A percentile compares a stretch with the other conserved stretches of the same genome.
Conservation (phyloP, 108 stramenopile genomes). For the Schizochytrium sp. region DNA sequence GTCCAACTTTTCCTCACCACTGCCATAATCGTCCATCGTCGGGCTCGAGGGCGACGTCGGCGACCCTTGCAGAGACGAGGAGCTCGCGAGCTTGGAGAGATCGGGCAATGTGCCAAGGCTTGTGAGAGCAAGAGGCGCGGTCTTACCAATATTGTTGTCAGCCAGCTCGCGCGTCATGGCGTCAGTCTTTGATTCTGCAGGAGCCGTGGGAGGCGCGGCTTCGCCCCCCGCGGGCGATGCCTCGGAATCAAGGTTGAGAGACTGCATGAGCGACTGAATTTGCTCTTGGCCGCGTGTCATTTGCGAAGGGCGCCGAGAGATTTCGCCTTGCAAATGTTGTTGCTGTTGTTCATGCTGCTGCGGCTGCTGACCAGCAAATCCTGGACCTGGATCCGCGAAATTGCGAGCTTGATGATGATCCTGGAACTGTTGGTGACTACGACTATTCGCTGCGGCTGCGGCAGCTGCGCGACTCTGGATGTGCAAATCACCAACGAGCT, state of each 20-base stretch:
- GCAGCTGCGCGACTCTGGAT: neutral
- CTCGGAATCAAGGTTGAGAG: neutral
- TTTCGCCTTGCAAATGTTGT: neutral
- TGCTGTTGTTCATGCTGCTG: neutral
- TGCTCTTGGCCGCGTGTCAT: neutral
- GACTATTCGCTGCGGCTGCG: neutral
- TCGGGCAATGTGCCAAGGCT: no score
- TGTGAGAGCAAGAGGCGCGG: no score
- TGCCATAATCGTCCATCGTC: neutral
- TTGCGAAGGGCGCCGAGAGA: neutral
- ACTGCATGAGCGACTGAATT: neutral
- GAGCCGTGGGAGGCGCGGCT: no score
- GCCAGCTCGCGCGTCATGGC: no score
- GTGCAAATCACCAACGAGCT: constrained; percentile 4
- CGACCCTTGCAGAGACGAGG: no score
- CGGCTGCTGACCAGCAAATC: neutral
- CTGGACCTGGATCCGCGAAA: no score
- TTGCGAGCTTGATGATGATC: neutral
- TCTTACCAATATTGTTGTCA: no score
- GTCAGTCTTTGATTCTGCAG: no score
- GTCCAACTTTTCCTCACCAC: neutral
- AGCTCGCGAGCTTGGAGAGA: no score
- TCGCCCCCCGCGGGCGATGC: no score
- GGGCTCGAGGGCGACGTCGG: neutral
- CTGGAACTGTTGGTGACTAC: neutral